These are phyloP conservation scores for Hirsutella rhossiliensis DNA, from an alignment of 2,329 filamentous ascomycete genomes.

Conservation along the genomic window DNA sequence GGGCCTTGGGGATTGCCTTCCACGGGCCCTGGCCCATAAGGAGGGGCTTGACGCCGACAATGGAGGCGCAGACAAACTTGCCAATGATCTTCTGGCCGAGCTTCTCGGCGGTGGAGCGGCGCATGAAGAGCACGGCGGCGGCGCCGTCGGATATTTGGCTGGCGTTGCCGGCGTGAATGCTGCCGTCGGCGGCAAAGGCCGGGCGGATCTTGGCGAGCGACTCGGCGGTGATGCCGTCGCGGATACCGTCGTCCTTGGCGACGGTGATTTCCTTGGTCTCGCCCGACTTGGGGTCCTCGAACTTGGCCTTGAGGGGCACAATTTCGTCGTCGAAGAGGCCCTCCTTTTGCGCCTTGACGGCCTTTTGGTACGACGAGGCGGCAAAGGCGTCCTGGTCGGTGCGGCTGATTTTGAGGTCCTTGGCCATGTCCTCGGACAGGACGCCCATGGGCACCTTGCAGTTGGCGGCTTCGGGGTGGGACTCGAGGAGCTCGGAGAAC, in stretches of 20 bases:
- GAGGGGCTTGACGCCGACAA: constrained; percentile 82
- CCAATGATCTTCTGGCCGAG: constrained; percentile 83
- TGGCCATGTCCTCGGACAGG: constrained; percentile 89
- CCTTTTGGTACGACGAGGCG: constrained; percentile 86
- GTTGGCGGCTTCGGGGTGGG: constrained; percentile 71
- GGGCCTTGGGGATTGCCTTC: constrained; percentile 87
- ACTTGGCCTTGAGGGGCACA: constrained; percentile 72
- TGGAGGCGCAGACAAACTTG: constrained; percentile 77
- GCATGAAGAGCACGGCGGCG: constrained; percentile 91
- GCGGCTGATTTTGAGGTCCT: constrained; percentile 63
- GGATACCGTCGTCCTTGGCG: constrained; percentile 74
- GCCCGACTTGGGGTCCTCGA: constrained; percentile 80
- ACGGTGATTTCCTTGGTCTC: constrained; percentile 78
- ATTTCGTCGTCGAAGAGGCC: constrained; percentile 95
- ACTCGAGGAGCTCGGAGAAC: constrained; percentile 82
- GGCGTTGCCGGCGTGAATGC: constrained; percentile 93
- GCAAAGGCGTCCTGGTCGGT: constrained; percentile 82
- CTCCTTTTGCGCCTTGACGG: constrained; percentile 66
- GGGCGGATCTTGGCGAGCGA: constrained; percentile 82
- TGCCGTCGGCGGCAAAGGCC: constrained; percentile 82
- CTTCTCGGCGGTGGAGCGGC: constrained; percentile 76
- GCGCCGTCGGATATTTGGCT: constrained; percentile 93
- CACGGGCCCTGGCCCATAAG: constrained; percentile 95
- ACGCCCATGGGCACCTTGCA: constrained; percentile 98
- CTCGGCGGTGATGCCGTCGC: constrained; percentile 75